Evolutionary conservation across 192 early-diverging fungal genomes (phyloP), one percentile per base, ranked within the genome.

Genomic region (Martensiomyces pterosporus): DNA sequence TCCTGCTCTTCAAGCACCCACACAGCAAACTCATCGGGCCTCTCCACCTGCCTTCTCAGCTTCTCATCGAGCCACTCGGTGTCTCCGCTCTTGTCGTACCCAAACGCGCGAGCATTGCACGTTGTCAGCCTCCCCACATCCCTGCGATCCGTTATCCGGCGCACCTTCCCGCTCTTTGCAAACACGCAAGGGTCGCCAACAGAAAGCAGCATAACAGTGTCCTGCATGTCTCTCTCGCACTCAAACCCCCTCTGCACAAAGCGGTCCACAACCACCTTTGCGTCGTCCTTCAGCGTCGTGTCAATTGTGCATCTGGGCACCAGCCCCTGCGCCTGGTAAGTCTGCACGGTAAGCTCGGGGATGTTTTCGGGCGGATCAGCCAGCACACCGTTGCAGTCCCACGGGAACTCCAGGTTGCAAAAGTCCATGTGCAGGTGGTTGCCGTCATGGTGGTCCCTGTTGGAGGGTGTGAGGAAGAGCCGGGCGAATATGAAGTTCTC

Each of bases 341-440:
- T 39, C 23, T 26, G 16, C 13, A 14, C 19, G 1, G 44, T 45
- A 3, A 59, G 55, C 14, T 29, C 27, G 8, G 64, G 39, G 24
- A 67, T 58, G 5, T 47, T 37, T 13, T n/a, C 10, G 2, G 64
- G 64, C 24, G 64, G 64, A 22, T 67, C 64, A 2, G 57, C 34
- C 4, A 67, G 38, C 16, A 36, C 24, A 7, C 47, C 52, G 14
- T 24, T 50, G 22, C 56, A 50, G 57, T 59, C 64, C 51, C 47
- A 55, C 4, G 64, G 64, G 33, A 51, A 67, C 47, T 67, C 64
- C 5, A 67, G 51, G 25, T 67, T 55, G 23, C 56, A 67, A 17
- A 67, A 67, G 18, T 36, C 39, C 18, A 67, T 44, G 23, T 32
- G 36, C 36, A 67, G 24, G 18, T 60, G 57, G 48, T 60, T 67